Percentiles rank a stretch among this genome's conserved stretches.
phyloP scores from a whole-genome alignment of 345 rosid species.

The Capsella bursapastoris region DNA sequence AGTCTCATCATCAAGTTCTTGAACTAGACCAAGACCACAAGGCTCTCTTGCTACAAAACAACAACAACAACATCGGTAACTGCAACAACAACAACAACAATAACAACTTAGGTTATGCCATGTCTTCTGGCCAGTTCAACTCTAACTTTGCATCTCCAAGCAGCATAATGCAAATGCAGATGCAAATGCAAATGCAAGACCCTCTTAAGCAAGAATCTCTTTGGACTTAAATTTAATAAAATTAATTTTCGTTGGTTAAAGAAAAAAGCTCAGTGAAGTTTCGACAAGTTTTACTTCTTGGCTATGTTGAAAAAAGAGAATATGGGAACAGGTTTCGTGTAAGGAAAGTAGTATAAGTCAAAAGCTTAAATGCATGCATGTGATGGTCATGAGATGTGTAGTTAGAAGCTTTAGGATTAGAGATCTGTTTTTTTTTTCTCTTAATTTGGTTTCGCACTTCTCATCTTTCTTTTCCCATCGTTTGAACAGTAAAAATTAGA shows the following conservation, averaged over 20 bases:
- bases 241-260: constrained; percentile 29
- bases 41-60: constrained; percentile 45
- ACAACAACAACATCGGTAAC: constrained; percentile 34
- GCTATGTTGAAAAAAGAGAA: constrained; percentile 30
- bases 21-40: constrained; percentile 53
- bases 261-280: not conserved
- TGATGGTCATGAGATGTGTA: constrained; percentile 40
- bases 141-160: constrained; percentile 61
- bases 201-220: constrained; percentile 76
- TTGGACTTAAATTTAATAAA: constrained; percentile 55
- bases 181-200: constrained; percentile 57
- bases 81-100: constrained; percentile 35
- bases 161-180: constrained; percentile 52
- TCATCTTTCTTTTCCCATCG: constrained; percentile 10
- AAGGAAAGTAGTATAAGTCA: constrained; percentile 47
- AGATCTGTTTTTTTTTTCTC: constrained; percentile 27
- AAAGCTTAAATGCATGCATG: constrained; percentile 48
- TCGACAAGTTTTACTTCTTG: constrained; percentile 42
- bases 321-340: constrained; percentile 44
- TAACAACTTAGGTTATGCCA: constrained; percentile 45
- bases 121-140: constrained; percentile 49
- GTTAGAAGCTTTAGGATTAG: constrained; percentile 34
- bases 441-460: constrained; percentile 31
- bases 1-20: constrained; percentile 47
- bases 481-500: constrained; percentile 45